Evolutionary conservation across 805 yeast species (phyloP), one percentile per base, ranked within the genome.

Genomic region (Alloascoidea africana): DNA sequence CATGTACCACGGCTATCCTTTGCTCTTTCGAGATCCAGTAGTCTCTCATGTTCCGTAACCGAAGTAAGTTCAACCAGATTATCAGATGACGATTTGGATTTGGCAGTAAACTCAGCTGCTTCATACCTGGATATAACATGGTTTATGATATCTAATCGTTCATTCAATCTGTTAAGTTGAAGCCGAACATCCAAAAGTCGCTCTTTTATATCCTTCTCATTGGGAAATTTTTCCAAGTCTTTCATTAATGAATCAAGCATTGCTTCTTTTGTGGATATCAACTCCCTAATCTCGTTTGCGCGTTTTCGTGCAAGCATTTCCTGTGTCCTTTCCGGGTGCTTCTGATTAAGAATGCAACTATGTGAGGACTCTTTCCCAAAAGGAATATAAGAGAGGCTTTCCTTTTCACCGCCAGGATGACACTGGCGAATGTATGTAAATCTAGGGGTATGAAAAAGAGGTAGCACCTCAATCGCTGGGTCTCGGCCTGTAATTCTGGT

Each of bases 301-400:
- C 64, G 50, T 14, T 38, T 38, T 14, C 42, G 40, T 16, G 58
- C 45, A 33, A 59, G 38, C 5, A 33, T 40, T 3, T 41, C 37
- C 41, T 59, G 56, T 17, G 50, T 36, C 33, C 38, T 34, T 38
- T 49, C 49, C 18, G 59, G 52, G 36, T 49, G 38, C 46, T 49
- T 44, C 52, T 52, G 19, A 14, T 54, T 53, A 39, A 63, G 44
- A 14, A 64, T 50, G 54, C 94, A 85, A 13, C 66, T 59, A 49
- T 85, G 94, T 4, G 80, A 71, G 0, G 60, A 48, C 44, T 68
- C 70, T 36, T 63, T 50, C 2, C 73, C 73, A 51, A 74, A 74
- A 16, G 75, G 74, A n/a, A 41, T 42, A 38, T 52, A 45, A n/a
- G n/a, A n/a, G n/a, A n/a, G n/a, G n/a, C n/a, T n/a, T 23, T 23